Evolutionary conservation across 805 yeast species (phyloP).

Genomic region (Ogataea minuta): DNA sequence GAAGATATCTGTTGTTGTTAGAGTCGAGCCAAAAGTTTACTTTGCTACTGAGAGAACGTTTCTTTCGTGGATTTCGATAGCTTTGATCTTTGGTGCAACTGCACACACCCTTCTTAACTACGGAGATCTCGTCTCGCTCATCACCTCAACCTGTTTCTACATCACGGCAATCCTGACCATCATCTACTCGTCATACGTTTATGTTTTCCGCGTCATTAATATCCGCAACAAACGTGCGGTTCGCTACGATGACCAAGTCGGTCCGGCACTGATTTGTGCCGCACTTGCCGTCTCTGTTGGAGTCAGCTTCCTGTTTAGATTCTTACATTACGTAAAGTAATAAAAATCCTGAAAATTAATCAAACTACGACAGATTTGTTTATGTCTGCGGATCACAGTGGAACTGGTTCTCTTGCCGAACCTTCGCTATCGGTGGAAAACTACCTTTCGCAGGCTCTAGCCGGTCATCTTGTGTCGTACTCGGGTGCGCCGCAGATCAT

Average conservation of each 20-base stretch:
- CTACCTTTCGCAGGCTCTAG: conserved; percentile 21
- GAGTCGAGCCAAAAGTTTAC: conserved; percentile 98
- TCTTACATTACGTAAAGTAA: conserved; percentile 29
- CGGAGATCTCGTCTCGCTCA: conserved; percentile 71
- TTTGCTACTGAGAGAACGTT: conserved; percentile 97
- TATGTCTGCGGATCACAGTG: conserved; percentile 2
- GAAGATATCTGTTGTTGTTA: conserved; percentile 84
- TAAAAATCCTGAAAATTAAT: not conserved
- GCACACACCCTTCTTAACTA: conserved; percentile 83
- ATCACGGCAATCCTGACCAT: conserved; percentile 74
- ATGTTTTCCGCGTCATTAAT: conserved; percentile 77
- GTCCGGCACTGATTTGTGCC: conserved; percentile 80
- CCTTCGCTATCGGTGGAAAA: conserved; percentile 18
- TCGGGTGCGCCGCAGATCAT: conserved; percentile 13
- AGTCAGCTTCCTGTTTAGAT: conserved; percentile 56
- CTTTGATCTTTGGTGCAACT: conserved; percentile 83
- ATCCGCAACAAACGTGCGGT: conserved; percentile 82
- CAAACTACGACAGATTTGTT: not conserved
- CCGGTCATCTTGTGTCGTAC: conserved; percentile 19
- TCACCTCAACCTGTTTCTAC: conserved; percentile 86
- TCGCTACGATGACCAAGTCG: conserved; percentile 81
- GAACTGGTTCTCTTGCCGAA: conserved; percentile 4
- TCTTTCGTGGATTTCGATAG: conserved; percentile 89
- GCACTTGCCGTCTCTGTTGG: conserved; percentile 70
- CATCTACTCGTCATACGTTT: conserved; percentile 66